Conservation (phyloP, 441 rosid species). For the Adansonia grandidieri region DNA sequence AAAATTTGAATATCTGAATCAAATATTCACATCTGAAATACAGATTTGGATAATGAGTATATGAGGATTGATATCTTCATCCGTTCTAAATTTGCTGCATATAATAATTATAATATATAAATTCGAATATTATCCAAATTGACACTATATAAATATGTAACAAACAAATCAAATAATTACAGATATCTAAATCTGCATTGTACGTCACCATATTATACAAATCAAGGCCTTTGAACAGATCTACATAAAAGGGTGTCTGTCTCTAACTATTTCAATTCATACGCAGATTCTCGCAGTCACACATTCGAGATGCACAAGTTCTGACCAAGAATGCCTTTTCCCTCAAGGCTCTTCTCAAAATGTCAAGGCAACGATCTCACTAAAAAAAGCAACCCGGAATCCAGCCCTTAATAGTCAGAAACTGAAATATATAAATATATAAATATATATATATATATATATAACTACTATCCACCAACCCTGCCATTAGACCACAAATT, state of each 20-base stretch:
- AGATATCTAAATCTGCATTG: no score
- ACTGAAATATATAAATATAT: background rate
- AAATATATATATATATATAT: background rate
- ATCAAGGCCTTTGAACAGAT: no score
- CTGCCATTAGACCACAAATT: slow-evolving; percentile 22
- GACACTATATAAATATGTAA: no score
- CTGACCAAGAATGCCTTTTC: background rate
- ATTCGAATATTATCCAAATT: no score
- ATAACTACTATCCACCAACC: background rate
- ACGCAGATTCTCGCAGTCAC: slow-evolving; percentile 12
- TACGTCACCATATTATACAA: no score
- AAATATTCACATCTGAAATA: no score
- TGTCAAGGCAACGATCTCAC: slow-evolving; percentile 15
- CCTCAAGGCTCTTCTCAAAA: slow-evolving; percentile 14
- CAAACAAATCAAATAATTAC: no score
- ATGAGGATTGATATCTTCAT: no score
- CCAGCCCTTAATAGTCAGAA: background rate
- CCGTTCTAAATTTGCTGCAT: no score
- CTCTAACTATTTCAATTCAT: background rate
- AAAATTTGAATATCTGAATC: no score
- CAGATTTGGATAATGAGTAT: no score
- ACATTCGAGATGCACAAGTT: background rate
- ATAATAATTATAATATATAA: no score
- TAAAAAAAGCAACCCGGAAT: slow-evolving; percentile 17
- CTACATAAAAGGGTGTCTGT: background rate